Evolutionary conservation across 495 filamentous ascomycete genomes (phyloP), one percentile per base, ranked within the genome.

Genomic region (Astrocystis sublimbata): DNA sequence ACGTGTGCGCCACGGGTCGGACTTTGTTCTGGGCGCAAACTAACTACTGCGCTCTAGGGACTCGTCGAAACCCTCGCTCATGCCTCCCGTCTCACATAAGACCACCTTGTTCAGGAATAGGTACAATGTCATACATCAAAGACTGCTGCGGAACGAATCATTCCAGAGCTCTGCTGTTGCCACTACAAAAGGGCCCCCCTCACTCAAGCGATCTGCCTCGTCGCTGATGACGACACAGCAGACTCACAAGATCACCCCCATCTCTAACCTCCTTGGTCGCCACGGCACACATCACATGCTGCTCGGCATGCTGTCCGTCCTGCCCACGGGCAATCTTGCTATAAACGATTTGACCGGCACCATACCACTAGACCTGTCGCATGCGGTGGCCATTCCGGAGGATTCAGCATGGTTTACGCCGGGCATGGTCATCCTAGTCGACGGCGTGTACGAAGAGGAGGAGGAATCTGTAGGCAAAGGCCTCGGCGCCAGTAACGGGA

Each of bases 391-490:
- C 38, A 87, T 96, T 61, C 93, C 92, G 1, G 86, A 91, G 62
- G 87, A 96, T 65, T 92, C 89, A 17, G 88, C 89, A 6, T 98
- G 91, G 89, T 96, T 97, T 68, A 84, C 86, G 0, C 93, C 94
- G 0, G 94, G 94, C 2, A 97, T 96, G 91, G 91, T 98, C 60
- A 89, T 97, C 3, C 80, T 98, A 28, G 85, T 97, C 6, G 96
- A 98, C 68, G 94, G 94, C 2, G 83, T 92, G 21, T 98, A 98
- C 70, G 92, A 96, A 74, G 94, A 97, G 72, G 92, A 96, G 67
- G 89, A 89, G 58, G 85, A 86, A 66, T 81, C 84, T 28, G 74
- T 76, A 35, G 86, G 86, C 8, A 86, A 83, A 9, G 86, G 85
- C 1, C 78, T 96, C 0, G 89, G 89, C 31, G 85, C 88, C 9